These are phyloP conservation scores for Cicer bijugum DNA, from an alignment of 306 rosid genomes.

Conservation along the genomic window DNA sequence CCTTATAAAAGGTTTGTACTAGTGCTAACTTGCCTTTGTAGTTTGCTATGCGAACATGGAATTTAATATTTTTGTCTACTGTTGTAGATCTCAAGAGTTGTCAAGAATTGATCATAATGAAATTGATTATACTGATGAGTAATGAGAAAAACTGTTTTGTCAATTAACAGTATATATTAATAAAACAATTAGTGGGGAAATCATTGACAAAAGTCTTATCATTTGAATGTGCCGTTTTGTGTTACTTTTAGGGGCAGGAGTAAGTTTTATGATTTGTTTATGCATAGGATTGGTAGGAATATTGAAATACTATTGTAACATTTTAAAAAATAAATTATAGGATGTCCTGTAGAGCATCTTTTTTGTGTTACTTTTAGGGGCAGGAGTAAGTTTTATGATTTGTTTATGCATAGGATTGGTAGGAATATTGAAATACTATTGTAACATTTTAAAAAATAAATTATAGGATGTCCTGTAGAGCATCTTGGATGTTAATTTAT, in stretches of 20 bases:
- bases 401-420: too few species aligned
- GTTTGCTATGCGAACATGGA: conserved; percentile 30
- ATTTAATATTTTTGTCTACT: conserved; percentile 1
- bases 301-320: not conserved
- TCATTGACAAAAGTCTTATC: not conserved
- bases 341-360: not conserved
- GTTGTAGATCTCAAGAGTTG: not conserved
- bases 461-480: not conserved
- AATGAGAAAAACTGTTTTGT: conserved; percentile 26
- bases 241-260: not conserved
- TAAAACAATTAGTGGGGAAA: conserved; percentile 4
- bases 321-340: not conserved
- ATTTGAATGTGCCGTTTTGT: not conserved
- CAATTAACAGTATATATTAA: conserved; percentile 1
- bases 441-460: not conserved
- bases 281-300: not conserved
- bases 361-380: too few species aligned
- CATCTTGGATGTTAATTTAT: conserved; percentile 4
- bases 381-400: too few species aligned
- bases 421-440: conserved; percentile 1
- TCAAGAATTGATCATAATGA: conserved; percentile 5
- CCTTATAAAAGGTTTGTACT: conserved; percentile 87
- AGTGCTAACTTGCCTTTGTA: conserved; percentile 40
- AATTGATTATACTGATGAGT: conserved; percentile 31
- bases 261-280: not conserved